Conservation (phyloP, 2,329 filamentous ascomycete species). For the Sclerotiophoma versabilis region DNA sequence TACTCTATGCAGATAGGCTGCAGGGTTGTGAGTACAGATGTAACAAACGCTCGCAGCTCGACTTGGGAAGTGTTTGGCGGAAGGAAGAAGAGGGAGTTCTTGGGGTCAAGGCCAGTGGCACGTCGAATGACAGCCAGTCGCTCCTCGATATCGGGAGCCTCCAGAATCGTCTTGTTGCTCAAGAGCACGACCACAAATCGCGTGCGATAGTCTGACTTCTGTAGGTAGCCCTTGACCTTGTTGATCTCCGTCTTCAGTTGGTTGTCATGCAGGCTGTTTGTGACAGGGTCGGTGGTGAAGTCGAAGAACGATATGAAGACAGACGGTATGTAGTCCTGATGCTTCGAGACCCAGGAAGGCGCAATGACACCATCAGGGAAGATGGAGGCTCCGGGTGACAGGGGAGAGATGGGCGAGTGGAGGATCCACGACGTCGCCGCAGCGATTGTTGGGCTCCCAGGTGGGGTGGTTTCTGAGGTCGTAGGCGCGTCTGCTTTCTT, state of each 20-base stretch:
- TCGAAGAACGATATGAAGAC: constrained; percentile 82
- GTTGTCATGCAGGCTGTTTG: constrained; percentile 82
- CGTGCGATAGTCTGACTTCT: constrained; percentile 76
- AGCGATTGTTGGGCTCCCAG: constrained; percentile 61
- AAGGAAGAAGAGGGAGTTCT: constrained; percentile 81
- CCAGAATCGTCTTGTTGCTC: constrained; percentile 69
- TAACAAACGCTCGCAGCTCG: constrained; percentile 76
- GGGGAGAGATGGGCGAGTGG: constrained; percentile 89
- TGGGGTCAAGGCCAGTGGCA: constrained; percentile 80
- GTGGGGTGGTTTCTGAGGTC: constrained; percentile 58
- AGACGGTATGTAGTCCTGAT: constrained; percentile 83
- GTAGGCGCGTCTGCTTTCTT: constrained; percentile 68
- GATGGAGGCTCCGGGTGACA: constrained; percentile 80
- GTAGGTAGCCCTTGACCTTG: constrained; percentile 72
- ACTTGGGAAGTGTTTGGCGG: constrained; percentile 73
- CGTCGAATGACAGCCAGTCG: constrained; percentile 80
- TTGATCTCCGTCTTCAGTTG: constrained; percentile 88
- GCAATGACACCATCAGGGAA: constrained; percentile 92
- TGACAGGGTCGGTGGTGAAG: constrained; percentile 74
- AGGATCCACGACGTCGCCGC: constrained; percentile 61
- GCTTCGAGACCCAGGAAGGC: constrained; percentile 83
- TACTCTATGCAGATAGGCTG: constrained; percentile 84
- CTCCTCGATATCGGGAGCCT: constrained; percentile 70
- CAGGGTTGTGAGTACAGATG: constrained; percentile 74
- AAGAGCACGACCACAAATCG: constrained; percentile 79